Evolutionary conservation across 1,284 basidiomycete genomes (phyloP), one percentile per base, ranked within the genome.

Genomic region (Apiotrichum sp.): DNA sequence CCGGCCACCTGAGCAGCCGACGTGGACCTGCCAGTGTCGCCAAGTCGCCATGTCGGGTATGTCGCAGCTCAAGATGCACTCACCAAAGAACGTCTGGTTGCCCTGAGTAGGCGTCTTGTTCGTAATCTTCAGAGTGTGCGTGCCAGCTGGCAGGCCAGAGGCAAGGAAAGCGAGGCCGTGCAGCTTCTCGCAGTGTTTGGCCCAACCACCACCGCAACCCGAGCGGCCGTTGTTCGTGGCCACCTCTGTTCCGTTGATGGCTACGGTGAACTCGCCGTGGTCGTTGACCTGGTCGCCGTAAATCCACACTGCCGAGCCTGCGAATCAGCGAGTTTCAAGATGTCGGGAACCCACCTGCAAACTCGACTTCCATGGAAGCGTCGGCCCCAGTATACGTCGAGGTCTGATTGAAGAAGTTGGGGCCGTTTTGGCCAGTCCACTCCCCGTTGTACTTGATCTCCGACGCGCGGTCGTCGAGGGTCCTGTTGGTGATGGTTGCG

Each of bases 221-320:
- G 69, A 72, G 47, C 73, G 65, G 3, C 70, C 73, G 35, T 63
- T 70, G 45, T 62, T 56, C 29, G 67, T 70, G 0, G 62, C 67
- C 9, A 60, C 58, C 0, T 59, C 50, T 1, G 62, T 65, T 39
- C 62, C 67, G 62, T 78, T 73, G 54, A 77, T 50, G 52, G 65
- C 71, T 39, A 75, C 63, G 2, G 69, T 61, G 62, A 70, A 78
- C 41, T 50, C 50, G 33, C 76, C 76, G 62, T 78, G 75, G 56
- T 78, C 77, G 58, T 77, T 74, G 44, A 76, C 75, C 56, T 76
- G 71, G 56, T 78, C 77, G 22, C 77, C 77, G 61, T 71, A 77
- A 45, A 78, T 55, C 63, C 69, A 77, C 2, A 78, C 53, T 1
- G 73, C 75, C 3, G 76, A 75, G 13, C 70, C 73, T 70, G 55